Base-by-base conservation (phyloP, 2,329 filamentous ascomycete species). In the Penicillium psychrosexuale region DNA sequence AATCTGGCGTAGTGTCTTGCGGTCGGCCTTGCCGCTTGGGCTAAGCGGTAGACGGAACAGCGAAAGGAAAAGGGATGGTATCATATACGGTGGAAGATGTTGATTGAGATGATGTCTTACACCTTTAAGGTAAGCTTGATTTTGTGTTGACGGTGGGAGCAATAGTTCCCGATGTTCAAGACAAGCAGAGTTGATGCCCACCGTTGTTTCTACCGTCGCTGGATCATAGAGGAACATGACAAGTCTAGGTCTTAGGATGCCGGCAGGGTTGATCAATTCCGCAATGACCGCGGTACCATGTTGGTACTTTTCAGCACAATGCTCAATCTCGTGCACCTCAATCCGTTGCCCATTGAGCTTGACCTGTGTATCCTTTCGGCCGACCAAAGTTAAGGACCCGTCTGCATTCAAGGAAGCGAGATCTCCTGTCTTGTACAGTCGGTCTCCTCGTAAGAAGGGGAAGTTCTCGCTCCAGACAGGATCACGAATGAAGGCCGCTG, bases 261-360 rank as follows among this genome's bases (percentile, higher is more conserved):
- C 27, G 8, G 5, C 27, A 12, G 28, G n/a, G 3, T 31, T n/a
- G 3, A 40, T 33, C 17, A 49, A n/a, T 13, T 49, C 47, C 5
- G 19, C 36, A 33, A 49, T 40, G 3, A 33, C 19, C n/a, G 45
- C 36, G 34, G 34, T 34, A 13, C n/a, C 19, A 7, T 39, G 36
- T 33, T n/a, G 39, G 27, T 19, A 33, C 12, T 9, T 17, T 9
- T 33, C 33, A 2, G 27, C 47, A 68, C 36, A 40, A 52, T 66
- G 57, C 47, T 74, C 71, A 24, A 74, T 60, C 53, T 72, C 70
- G 6, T 63, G 66, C 2, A 71, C 59, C 47, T 74, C 72, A 13
- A 74, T 59, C 8, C 72, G 61, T 40, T 73, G 71, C 2, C 72
- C 72, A 24, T 65, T 61, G 3, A 74, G 28, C 45, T 74, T 73